Percentiles rank a stretch among this genome's conserved stretches.
phyloP scores from a whole-genome alignment of 331 rosid species.

The Stylosanthes scabra region DNA sequence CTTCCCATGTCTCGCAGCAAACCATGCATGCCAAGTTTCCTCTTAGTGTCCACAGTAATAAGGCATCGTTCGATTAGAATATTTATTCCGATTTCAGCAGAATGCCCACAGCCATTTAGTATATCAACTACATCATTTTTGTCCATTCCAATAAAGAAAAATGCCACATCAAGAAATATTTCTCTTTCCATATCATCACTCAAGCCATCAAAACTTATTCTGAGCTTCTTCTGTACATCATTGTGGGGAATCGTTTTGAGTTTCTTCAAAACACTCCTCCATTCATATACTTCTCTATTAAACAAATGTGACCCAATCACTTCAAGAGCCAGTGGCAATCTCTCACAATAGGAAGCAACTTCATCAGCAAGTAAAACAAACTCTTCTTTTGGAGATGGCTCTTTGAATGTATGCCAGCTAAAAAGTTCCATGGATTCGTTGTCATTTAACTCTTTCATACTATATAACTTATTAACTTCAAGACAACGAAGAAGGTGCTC shows the following conservation, averaged over 20 bases:
- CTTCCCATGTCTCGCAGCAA: not conserved
- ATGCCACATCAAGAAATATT: not conserved
- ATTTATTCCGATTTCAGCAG: not conserved
- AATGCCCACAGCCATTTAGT: not conserved
- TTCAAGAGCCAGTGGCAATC: conserved; percentile 38
- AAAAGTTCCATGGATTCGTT: conserved; percentile 42
- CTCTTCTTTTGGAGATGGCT: not conserved
- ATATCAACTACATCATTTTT: not conserved
- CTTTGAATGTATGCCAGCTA: conserved; percentile 36
- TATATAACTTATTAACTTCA: not conserved
- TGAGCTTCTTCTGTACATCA: conserved; percentile 25
- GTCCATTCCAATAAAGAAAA: not conserved
- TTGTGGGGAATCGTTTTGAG: conserved; percentile 33
- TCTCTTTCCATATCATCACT: not conserved
- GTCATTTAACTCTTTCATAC: not conserved
- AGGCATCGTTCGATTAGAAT: not conserved
- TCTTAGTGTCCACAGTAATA: not conserved
- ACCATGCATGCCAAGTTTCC: not conserved
- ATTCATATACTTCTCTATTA: not conserved
- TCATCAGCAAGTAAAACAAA: not conserved
- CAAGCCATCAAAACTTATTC: conserved; percentile 42
- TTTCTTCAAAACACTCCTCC: conserved; percentile 33
- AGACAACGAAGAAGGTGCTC: not conserved
- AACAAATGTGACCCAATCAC: conserved; percentile 28
- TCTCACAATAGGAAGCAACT: conserved; percentile 12